Base-by-base conservation (phyloP, 1,139 yeast species). In the Yamadazyma epiphylla region DNA sequence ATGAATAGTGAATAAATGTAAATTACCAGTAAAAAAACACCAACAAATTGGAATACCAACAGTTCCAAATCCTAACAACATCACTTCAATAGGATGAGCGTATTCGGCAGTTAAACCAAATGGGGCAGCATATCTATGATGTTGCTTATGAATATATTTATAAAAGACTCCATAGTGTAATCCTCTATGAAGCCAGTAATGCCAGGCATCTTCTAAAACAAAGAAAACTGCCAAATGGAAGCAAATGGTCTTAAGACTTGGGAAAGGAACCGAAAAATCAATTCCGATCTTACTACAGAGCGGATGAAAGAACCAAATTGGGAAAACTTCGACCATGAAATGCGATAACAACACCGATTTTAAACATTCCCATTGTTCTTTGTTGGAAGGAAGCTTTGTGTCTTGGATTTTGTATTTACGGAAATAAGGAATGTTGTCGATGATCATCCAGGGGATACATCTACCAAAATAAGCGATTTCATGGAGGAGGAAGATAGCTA, bases 271-370 rank as follows among this genome's bases (percentile, higher is more conserved):
- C 11, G 44, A 44, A 33, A 51, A 58, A 12, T 56, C 49, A 32
- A 67, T 64, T 21, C 68, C 67, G 30, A 67, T 53, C 29, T 52
- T 52, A 37, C 60, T 53, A 44, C 70, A 63, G 19, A 67, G 41
- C 8, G 74, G 74, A 40, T 67, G 74, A 56, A 67, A 67, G 22
- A 66, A 57, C 74, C 74, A 67, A 38, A 67, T 67, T 19, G 74
- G 73, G 31, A 67, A 57, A 5, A 66, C 70, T 43, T 67, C 74
- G 26, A 67, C 70, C 35, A 67, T 48, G 33, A 67, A 59, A 41
- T 67, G 74, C 13, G 70, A 63, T 21, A 58, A 63, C 33, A 66
- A 51, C 19, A 67, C 72, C 19, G 65, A 53, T 46, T 66, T 66
- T 42, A 65, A 53, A 44, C 74, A 67, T 42, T 67, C 73, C 73